A percentile compares a stretch with the other conserved stretches of the same genome.
Evolutionary conservation across 805 yeast species (phyloP).

Genomic region (Lipomyces oligophaga): DNA sequence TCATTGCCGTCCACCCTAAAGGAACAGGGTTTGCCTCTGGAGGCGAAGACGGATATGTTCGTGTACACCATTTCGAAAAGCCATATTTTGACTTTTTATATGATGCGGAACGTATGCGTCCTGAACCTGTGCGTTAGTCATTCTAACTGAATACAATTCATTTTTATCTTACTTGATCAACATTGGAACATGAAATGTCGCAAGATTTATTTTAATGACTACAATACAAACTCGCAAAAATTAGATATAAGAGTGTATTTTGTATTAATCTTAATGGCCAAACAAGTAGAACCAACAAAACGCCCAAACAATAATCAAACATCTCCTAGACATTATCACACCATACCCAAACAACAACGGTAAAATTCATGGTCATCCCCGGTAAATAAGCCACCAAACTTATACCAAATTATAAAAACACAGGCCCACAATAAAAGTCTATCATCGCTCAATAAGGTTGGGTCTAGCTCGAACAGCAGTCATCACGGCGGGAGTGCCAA

Average conservation of each 20-base stretch:
- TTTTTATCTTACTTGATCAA: no score
- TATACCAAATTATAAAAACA: no score
- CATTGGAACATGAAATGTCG: neutral
- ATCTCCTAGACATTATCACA: no score
- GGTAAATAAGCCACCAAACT: no score
- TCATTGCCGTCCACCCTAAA: slow-evolving; percentile 88
- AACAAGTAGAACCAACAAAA: no score
- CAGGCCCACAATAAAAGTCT: neutral
- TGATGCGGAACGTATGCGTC: slow-evolving; percentile 28
- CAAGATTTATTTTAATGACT: neutral
- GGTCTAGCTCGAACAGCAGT: slow-evolving; percentile 79
- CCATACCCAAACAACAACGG: no score
- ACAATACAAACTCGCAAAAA: neutral
- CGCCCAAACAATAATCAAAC: no score
- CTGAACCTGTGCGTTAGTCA: neutral
- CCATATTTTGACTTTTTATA: slow-evolving; percentile 75
- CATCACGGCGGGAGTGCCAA: slow-evolving; percentile 46
- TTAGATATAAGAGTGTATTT: no score
- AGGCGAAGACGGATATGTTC: slow-evolving; percentile 96
- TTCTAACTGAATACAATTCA: neutral
- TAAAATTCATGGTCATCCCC: no score
- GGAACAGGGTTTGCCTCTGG: slow-evolving; percentile 95
- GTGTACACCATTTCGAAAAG: slow-evolving; percentile 91
- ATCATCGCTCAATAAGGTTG: slow-evolving; percentile 45
- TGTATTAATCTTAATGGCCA: no score